Percentiles rank a stretch among this genome's conserved stretches.
phyloP scores from a whole-genome alignment of 2,329 filamentous ascomycete species.

The Coniella vitis region DNA sequence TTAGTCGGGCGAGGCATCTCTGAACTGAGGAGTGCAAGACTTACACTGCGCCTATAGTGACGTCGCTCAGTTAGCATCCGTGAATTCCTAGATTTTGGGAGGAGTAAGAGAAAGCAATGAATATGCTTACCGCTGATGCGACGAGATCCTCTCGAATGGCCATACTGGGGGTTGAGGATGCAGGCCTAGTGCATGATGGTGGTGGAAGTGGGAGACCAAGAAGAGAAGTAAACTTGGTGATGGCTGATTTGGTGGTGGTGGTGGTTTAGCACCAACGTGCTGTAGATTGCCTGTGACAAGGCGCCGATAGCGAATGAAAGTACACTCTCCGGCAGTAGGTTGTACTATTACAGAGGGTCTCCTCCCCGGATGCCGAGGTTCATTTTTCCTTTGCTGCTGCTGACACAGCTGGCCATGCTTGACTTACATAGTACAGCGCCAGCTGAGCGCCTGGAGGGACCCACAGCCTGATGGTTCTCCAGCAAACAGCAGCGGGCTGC shows the following conservation, averaged over 20 bases:
- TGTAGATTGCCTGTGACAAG: constrained; percentile 1
- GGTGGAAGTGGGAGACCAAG: not conserved
- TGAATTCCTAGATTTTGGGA: not conserved
- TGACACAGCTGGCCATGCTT: not conserved
- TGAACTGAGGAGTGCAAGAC: constrained; percentile 18
- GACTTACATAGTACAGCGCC: not conserved
- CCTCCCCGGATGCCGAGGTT: not conserved
- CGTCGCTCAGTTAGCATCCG: constrained; percentile 8
- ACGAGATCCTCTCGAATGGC: constrained; percentile 93
- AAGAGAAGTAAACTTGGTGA: not conserved
- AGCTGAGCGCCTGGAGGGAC: not conserved
- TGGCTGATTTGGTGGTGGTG: too few relatives aligned
- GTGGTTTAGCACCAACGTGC: too few relatives aligned
- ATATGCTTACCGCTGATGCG: constrained; percentile 62
- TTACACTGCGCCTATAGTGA: constrained; percentile 35
- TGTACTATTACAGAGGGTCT: not conserved
- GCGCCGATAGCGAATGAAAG: too few relatives aligned
- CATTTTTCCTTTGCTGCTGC: not conserved
- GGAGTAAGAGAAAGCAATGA: not conserved
- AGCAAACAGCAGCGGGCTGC: not conserved
- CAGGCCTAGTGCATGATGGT: constrained; percentile 10
- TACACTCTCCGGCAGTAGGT: too few relatives aligned
- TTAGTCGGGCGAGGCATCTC: not conserved
- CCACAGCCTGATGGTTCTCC: too few relatives aligned
- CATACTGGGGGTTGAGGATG: constrained; percentile 38